These are phyloP conservation scores for Neocallimastix lanati DNA, from an alignment of 192 early-diverging fungal species.

Conservation along the genomic window DNA sequence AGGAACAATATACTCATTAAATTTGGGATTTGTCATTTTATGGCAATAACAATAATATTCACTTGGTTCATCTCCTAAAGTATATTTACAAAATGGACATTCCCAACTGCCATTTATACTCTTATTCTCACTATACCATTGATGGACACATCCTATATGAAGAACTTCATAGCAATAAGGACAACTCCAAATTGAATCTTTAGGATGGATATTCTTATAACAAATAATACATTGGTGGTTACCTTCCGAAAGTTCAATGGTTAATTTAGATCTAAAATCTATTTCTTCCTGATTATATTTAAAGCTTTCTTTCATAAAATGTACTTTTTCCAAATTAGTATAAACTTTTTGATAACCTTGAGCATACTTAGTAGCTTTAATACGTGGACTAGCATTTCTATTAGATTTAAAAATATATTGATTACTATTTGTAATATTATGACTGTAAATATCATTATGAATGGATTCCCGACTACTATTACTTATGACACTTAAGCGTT, in stretches of 20 bases:
- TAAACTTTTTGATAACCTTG: no score
- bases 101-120: conserved; percentile 32
- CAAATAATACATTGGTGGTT: no score
- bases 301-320: no score
- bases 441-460: background rate
- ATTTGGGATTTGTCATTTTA: conserved; percentile 48
- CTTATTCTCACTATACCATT: background rate
- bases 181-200: no score
- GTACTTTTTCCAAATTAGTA: no score
- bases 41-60: conserved; percentile 84
- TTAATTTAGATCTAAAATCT: no score
- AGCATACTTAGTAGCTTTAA: background rate
- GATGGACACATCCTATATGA: no score
- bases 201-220: no score
- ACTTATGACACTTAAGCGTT: background rate
- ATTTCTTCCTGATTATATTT: no score
- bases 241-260: no score
- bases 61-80: conserved; percentile 34
- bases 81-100: conserved; percentile 78
- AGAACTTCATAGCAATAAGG: no score
- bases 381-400: background rate
- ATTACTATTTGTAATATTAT: background rate
- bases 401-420: background rate
- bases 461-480: background rate
- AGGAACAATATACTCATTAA: conserved; percentile 41